Evolutionary conservation across 306 rosid species (phyloP), one percentile per base, ranked within the genome.

Genomic region (Ammopiptanthus mongolicus): DNA sequence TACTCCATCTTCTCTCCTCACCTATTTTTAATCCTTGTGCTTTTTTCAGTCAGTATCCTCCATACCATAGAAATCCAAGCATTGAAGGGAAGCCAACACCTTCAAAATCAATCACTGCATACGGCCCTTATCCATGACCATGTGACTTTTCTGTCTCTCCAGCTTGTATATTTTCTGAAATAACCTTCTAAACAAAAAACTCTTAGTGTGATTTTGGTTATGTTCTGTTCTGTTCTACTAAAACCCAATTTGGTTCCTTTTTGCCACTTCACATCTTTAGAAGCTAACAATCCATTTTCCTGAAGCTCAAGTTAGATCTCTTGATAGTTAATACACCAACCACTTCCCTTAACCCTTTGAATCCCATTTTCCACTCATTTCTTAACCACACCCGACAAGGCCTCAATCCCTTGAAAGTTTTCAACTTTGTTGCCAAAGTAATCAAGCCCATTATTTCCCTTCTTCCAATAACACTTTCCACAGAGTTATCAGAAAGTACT

Each of bases 191-290:
- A 25, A 25, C 28, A 25, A n/a, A n/a, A n/a, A n/a, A n/a, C n/a
- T n/a, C n/a, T n/a, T n/a, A n/a, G n/a, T n/a, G n/a, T n/a, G n/a
- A n/a, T n/a, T n/a, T n/a, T n/a, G n/a, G 28, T 0, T 25, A 1
- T 25, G 1, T 0, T 78, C 65, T 75, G 33, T 12, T 67, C 42
- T 65, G 8, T 65, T 78, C 28, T 3, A 9, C 47, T 64, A 22
- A 47, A 75, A 60, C 51, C 67, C 73, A 51, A 72, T 53, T 63
- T 48, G 34, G 5, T 31, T 36, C 48, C 67, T 48, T 74, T 79
- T 65, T 46, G 68, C 29, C 79, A 39, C 73, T 88, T 62, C 79
- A 74, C 75, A 76, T 64, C 76, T 57, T 78, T 79, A 69, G 71
- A 72, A 57, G 50, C 58, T 33, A 46, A 65, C n/a, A 63, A 57